phyloP scores from a whole-genome alignment of 306 rosid genomes.

The Rosa multiflora region DNA sequence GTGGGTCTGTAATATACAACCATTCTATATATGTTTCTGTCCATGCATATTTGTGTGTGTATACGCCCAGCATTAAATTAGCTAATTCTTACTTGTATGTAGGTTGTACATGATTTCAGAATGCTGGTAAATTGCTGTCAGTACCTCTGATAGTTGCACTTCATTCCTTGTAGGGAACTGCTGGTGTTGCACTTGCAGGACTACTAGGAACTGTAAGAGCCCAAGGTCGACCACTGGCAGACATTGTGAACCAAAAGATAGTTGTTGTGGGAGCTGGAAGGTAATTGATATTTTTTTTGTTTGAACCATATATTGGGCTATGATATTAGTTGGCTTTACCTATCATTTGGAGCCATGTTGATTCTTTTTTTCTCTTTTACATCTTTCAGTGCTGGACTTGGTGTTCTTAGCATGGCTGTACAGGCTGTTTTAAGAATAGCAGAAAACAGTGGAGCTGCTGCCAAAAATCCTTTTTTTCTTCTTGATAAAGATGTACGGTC shows the following conservation, averaged over 20 bases:
- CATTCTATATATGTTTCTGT: neutral
- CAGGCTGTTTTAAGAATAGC: conserved; percentile 77
- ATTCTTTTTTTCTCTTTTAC: conserved; percentile 21
- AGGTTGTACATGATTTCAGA: neutral
- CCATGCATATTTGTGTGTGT: neutral
- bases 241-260: conserved; percentile 85
- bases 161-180: conserved; percentile 78
- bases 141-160: conserved; percentile 15
- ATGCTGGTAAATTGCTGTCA: conserved; percentile 4
- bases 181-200: conserved; percentile 99
- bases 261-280: conserved; percentile 99
- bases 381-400: conserved; percentile 92
- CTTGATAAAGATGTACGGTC: conserved; percentile 78
- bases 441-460: conserved; percentile 59
- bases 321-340: conserved; percentile 27
- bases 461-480: conserved; percentile 68
- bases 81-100: too few relatives aligned
- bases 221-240: conserved; percentile 84
- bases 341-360: conserved; percentile 22
- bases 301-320: conserved; percentile 21
- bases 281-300: conserved; percentile 40
- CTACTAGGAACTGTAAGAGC: conserved; percentile 92
- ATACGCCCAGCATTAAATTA: too few relatives aligned
- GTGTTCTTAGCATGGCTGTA: conserved; percentile 80
- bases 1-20: too few relatives aligned